Evolutionary conservation across 108 stramenopile species (phyloP).

Genomic region (Phaeodactylum tricornutum): DNA sequence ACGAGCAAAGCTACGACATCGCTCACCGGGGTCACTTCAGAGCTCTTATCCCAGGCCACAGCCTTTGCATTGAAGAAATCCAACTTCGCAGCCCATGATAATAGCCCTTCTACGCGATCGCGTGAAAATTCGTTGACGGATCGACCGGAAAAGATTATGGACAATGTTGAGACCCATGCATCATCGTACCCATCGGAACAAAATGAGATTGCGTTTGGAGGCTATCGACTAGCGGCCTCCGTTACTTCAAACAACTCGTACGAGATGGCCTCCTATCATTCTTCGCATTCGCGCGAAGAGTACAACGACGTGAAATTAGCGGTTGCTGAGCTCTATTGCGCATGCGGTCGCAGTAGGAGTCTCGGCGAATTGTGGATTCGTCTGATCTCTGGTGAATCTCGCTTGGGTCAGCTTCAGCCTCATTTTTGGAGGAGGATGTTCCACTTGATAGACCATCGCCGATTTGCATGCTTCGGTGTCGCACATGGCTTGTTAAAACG

Average conservation of each 20-base stretch:
- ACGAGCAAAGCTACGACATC: slow-evolving; percentile 41
- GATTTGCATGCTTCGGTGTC: slow-evolving; percentile 80
- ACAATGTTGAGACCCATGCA: not conserved
- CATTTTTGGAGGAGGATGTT: slow-evolving; percentile 60
- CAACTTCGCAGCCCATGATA: not conserved
- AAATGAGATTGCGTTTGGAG: not conserved
- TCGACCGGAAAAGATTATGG: not conserved
- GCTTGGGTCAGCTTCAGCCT: too few species aligned
- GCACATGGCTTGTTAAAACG: slow-evolving; percentile 68
- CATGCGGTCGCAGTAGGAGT: slow-evolving; percentile 41
- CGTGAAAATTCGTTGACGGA: not conserved
- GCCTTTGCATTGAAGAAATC: slow-evolving; percentile 18
- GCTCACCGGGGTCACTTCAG: slow-evolving; percentile 30
- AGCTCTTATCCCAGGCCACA: slow-evolving; percentile 32
- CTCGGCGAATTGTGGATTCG: slow-evolving; percentile 58
- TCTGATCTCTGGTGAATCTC: slow-evolving; percentile 25
- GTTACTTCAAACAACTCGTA: slow-evolving; percentile 1
- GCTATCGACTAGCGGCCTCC: not conserved
- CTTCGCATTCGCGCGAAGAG: slow-evolving; percentile 15
- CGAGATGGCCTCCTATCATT: not conserved
- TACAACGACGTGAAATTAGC: slow-evolving; percentile 35
- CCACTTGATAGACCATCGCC: slow-evolving; percentile 68
- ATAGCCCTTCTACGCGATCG: not conserved
- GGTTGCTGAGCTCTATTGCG: slow-evolving; percentile 51
- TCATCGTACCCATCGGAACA: not conserved